phyloP scores from a whole-genome alignment of 2,329 filamentous ascomycete species.

The Biscogniauxia marginata region DNA sequence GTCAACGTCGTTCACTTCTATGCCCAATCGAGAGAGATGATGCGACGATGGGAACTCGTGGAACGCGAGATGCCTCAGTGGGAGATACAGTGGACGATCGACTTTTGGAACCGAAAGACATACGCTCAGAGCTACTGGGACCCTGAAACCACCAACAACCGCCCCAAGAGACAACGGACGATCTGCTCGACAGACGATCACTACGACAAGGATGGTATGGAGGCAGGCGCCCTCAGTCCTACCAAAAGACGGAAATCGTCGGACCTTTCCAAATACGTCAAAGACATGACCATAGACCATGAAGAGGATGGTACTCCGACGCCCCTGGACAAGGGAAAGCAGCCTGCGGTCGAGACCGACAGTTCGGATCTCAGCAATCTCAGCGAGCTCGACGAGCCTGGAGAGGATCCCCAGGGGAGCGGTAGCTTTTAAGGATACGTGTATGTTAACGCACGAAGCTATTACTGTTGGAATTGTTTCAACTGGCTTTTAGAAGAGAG shows the following conservation, averaged over 20 bases:
- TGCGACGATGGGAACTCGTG: not conserved
- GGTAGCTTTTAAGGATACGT: too few relatives aligned
- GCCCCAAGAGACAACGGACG: too few relatives aligned
- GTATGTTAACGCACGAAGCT: too few relatives aligned
- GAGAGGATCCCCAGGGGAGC: too few relatives aligned
- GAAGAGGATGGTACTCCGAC: not conserved
- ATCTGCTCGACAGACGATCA: not conserved
- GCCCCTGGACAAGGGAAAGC: not conserved
- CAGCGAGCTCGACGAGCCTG: too few relatives aligned
- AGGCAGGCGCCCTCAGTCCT: not conserved
- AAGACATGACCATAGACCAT: not conserved
- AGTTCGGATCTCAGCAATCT: too few relatives aligned
- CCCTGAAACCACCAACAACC: too few relatives aligned
- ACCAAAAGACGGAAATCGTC: not conserved
- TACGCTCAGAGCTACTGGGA: slow-evolving; percentile 8
- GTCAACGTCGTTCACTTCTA: not conserved
- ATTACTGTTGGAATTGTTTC: too few relatives aligned
- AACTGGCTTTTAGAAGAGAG: too few relatives aligned
- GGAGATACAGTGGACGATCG: slow-evolving; percentile 5
- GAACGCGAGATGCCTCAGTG: not conserved
- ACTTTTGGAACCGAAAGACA: slow-evolving; percentile 8
- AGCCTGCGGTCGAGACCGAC: too few relatives aligned
- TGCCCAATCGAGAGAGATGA: not conserved
- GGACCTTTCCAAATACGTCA: not conserved
- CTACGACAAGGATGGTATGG: not conserved